Evolutionary conservation across 345 rosid genomes (phyloP), one percentile per base, ranked within the genome.

Genomic region (Excoecaria cochinchinensis): DNA sequence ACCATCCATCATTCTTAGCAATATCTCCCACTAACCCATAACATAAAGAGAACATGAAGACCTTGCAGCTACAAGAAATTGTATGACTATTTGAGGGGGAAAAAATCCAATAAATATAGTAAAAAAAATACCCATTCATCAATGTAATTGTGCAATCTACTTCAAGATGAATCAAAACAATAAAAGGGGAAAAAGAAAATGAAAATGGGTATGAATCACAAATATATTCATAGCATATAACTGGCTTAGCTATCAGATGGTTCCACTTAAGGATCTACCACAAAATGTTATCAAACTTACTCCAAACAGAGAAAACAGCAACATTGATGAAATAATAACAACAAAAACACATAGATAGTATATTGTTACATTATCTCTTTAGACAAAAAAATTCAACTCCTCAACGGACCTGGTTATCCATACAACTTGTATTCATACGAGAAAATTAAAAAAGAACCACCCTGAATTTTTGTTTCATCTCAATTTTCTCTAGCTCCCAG

Each of bases 251-350:
- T 38, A 70, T 36, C 19, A n/a, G 63, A 56, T n/a, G 11, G 51
- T 10, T 39, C 39, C n/a, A 71, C 39, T 39, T 56, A 71, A 40
- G 36, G 52, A 71, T 55, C 48, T 47, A 36, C 53, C 55, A 73
- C 19, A 19, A 8, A 21, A 42, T 50, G 38, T 38, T 55, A 38
- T 55, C 31, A 71, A n/a, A 21, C 64, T 31, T 40, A 13, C 36
- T 60, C 57, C 51, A 55, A 10, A 53, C 36, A 3, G 7, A 10
- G 60, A 4, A 44, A 16, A 9, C 40, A 16, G 17, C n/a, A n/a
- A n/a, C n/a, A 15, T 6, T 21, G n/a, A 15, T 17, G 8, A 19
- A 22, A 6, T 10, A 72, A 14, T 3, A 56, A n/a, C 22, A n/a
- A n/a, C n/a, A 59, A 60, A 31, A 72, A 42, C 31, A 22, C 25